Conservation (phyloP, 2,329 filamentous ascomycete species). For the Colletotrichum liriopes region DNA sequence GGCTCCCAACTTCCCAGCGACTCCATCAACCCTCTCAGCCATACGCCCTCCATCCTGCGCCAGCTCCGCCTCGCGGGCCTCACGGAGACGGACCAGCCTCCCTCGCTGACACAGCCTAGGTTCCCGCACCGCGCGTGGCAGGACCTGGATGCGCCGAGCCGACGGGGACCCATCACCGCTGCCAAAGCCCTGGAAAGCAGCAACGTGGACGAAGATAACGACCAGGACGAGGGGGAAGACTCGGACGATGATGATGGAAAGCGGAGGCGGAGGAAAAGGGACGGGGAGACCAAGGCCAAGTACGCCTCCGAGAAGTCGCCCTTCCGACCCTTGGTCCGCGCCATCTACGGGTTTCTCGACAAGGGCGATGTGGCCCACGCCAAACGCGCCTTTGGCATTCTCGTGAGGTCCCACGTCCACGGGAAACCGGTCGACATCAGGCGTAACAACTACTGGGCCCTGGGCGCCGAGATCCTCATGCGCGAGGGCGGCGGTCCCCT, state of each 20-base stretch:
- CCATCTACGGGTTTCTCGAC: constrained; percentile 81
- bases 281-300: constrained; percentile 41
- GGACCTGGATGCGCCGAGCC: constrained; percentile 13
- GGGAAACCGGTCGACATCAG: constrained; percentile 78
- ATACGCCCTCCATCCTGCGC: constrained; percentile 65
- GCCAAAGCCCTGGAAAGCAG: constrained; percentile 21
- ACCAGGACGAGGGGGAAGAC: not conserved
- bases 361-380: constrained; percentile 81
- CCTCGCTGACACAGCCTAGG: constrained; percentile 53
- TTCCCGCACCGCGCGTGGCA: constrained; percentile 66
- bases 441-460: constrained; percentile 80
- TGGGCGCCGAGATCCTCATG: constrained; percentile 89
- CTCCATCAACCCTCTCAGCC: constrained; percentile 69
- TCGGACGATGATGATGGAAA: constrained; percentile 34
- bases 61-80: constrained; percentile 71
- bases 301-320: constrained; percentile 40
- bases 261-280: constrained; percentile 32
- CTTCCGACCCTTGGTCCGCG: constrained; percentile 54
- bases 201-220: constrained; percentile 12
- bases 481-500: constrained; percentile 61
- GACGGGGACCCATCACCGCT: not conserved
- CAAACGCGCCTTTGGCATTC: constrained; percentile 80
- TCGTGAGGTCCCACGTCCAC: constrained; percentile 65
- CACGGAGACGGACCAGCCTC: constrained; percentile 62
- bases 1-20: constrained; percentile 50